Conservation (phyloP, 2,329 filamentous ascomycete species). For the Scopulariopsis brevicaulis region DNA sequence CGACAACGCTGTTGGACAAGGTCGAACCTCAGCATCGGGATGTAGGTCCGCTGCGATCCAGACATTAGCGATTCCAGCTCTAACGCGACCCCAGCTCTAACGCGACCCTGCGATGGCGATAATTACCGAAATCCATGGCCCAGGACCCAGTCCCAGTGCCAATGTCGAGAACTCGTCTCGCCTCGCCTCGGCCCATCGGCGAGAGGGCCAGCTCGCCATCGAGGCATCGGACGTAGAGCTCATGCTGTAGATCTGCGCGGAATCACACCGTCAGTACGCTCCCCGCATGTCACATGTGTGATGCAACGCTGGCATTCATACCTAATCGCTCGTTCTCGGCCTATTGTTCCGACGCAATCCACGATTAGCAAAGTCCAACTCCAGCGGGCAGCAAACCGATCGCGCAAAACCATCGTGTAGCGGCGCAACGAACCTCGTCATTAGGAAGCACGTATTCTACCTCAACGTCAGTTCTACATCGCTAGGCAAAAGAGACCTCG, state of each 20-base stretch:
- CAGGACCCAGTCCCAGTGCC: constrained; percentile 21
- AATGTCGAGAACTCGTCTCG: constrained; percentile 15
- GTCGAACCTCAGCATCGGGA: neutral
- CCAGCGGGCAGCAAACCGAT: neutral
- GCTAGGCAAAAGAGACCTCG: neutral
- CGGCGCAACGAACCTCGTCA: neutral
- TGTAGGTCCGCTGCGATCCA: neutral
- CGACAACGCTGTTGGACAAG: neutral
- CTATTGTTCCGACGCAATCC: neutral
- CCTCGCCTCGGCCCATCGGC: constrained; percentile 8
- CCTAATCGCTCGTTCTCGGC: neutral
- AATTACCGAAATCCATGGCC: constrained; percentile 18
- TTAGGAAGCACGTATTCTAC: neutral
- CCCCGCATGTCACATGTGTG: neutral
- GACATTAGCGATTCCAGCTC: rapidly evolving
- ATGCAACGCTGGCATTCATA: neutral
- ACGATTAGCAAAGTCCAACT: neutral
- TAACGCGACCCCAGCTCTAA: neutral
- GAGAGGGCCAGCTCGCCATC: constrained; percentile 12
- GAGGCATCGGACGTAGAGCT: constrained; percentile 13
- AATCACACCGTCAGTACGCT: neutral
- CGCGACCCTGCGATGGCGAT: constrained; percentile 7
- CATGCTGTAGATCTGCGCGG: constrained; percentile 16
- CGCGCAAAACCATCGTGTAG: neutral
- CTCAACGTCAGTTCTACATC: neutral